Evolutionary conservation across 306 rosid species (phyloP).

Genomic region (Cucumis sativus): Cucumber_9930_V3 NC_026660.2:23429501-23430000

Average conservation of each 20-base stretch:
- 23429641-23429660: slow-evolving; percentile 38
- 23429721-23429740: slow-evolving; percentile 22
- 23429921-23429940: slow-evolving; percentile 23
- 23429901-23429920: slow-evolving; percentile 30
- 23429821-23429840: background rate
- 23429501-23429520: background rate
- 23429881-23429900: slow-evolving; percentile 21
- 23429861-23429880: slow-evolving; percentile 19
- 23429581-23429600: slow-evolving; percentile 25
- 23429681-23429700: slow-evolving; percentile 27
- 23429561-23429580: slow-evolving; percentile 24
- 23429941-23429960: slow-evolving; percentile 43
- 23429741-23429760: slow-evolving; percentile 33
- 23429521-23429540: slow-evolving; percentile 15
- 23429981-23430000: slow-evolving; percentile 30
- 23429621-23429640: slow-evolving; percentile 34
- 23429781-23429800: background rate
- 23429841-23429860: background rate
- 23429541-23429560: slow-evolving; percentile 27
- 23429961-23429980: slow-evolving; percentile 42
- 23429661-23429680: slow-evolving; percentile 20
- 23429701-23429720: slow-evolving; percentile 29
- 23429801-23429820: background rate
- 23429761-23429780: background rate
- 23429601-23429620: slow-evolving; percentile 30